Evolutionary conservation across 2,329 filamentous ascomycete species (phyloP).

Genomic region (Paramyrothecium roridum): DNA sequence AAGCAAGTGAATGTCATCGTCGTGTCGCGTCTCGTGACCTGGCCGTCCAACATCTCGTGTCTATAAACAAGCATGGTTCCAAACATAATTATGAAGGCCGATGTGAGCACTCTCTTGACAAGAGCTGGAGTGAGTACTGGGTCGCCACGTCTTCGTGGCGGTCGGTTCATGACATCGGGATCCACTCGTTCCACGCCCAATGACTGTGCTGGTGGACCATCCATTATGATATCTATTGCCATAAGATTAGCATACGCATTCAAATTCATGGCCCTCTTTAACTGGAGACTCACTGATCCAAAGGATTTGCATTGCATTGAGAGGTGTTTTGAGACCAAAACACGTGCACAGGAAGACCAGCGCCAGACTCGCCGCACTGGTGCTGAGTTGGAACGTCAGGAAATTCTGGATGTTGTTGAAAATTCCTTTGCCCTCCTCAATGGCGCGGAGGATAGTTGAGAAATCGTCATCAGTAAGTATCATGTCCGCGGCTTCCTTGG

Average conservation of each 20-base stretch:
- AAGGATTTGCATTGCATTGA: conserved; percentile 99
- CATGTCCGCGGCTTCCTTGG: conserved; percentile 95
- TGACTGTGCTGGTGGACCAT: conserved; percentile 94
- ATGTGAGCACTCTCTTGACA: conserved; percentile 80
- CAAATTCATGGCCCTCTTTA: background rate
- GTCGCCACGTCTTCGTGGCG: conserved; percentile 79
- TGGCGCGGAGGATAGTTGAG: conserved; percentile 87
- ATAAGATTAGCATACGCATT: conserved; percentile 10
- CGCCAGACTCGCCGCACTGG: conserved; percentile 87
- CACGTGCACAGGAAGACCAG: conserved; percentile 90
- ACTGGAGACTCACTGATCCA: conserved; percentile 87
- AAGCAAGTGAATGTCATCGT: conserved; percentile 99
- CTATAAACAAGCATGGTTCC: conserved; percentile 91
- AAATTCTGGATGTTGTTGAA: conserved; percentile 99
- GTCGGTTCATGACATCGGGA: conserved; percentile 87
- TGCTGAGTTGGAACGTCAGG: conserved; percentile 96
- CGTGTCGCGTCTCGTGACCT: conserved; percentile 88
- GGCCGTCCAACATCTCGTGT: conserved; percentile 83
- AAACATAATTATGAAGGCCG: conserved; percentile 84
- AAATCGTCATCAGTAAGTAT: conserved; percentile 88
- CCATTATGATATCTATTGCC: conserved; percentile 90
- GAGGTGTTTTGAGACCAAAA: conserved; percentile 87
- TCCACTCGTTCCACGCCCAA: conserved; percentile 95
- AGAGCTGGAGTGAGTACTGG: conserved; percentile 85
- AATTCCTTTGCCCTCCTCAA: conserved; percentile 98